Evolutionary conservation across 495 filamentous ascomycete species (phyloP), one percentile per base, ranked within the genome.

Genomic region (Rusavskia elegans): DNA sequence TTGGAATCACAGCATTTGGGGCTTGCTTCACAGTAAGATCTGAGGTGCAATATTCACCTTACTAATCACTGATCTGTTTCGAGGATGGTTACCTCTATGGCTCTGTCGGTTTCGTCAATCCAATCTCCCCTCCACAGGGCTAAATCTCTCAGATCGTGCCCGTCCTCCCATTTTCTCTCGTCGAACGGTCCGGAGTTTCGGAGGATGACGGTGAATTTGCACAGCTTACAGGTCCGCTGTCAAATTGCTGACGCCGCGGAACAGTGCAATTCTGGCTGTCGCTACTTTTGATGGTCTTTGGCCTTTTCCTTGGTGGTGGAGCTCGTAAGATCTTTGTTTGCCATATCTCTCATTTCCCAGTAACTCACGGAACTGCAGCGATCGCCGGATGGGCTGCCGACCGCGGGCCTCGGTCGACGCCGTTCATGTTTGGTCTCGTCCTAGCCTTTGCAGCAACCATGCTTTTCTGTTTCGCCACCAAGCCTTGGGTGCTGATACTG

Each of bases 371-470:
- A 9, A 16, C 44, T 16, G 10, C 23, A 70, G 67, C 69, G 3
- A 53, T 71, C 17, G 59, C 66, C 20, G 72, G 71, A 5, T 71
- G 69, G 59, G 41, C 79, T 8, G 75, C 79, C 32, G 87, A 95
- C 64, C 74, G 73, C 45, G 76, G 75, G 3, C 85, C 83, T 3
- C 72, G 88, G 17, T 74, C 83, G 45, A 67, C 70, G 61, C 84
- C 87, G 1, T 64, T 93, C 4, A 65, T 95, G 0, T 45, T 78
- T 1, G 88, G 88, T 1, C 70, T 94, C 1, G 77, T 79, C 0
- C 68, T 94, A 32, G 75, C 70, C 3, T 40, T 55, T 30, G 84
- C 71, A 4, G 69, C 83, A 4, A 93, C 88, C 4, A 66, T 83
- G 0, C 61, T 94, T 58, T 70, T 94, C 25, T 85, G 81, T 55